phyloP scores from a whole-genome alignment of 345 rosid species.

The Tarenaya hassleriana region DNA sequence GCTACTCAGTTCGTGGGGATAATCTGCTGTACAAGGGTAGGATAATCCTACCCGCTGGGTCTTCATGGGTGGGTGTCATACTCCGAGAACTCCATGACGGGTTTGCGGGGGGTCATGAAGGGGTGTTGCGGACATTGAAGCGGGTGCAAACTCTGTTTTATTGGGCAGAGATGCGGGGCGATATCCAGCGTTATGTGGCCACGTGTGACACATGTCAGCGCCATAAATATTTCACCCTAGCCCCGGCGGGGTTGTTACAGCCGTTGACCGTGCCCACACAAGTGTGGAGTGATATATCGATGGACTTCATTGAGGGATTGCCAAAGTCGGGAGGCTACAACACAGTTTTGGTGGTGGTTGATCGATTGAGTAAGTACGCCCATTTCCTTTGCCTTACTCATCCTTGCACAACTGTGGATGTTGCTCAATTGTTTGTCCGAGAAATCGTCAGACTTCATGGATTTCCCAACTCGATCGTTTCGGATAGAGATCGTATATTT shows the following conservation, averaged over 20 bases:
- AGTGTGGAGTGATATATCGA: not conserved
- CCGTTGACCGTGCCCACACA: not conserved
- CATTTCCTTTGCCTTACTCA: not conserved
- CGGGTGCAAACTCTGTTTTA: too few species aligned
- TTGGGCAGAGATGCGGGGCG: too few species aligned
- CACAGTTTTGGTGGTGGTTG: not conserved
- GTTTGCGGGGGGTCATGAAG: too few species aligned
- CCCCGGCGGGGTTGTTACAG: not conserved
- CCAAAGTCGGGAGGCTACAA: not conserved
- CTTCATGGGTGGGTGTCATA: too few species aligned
- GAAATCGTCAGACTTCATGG: not conserved
- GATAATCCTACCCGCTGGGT: too few species aligned
- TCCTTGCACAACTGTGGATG: not conserved
- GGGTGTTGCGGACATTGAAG: too few species aligned
- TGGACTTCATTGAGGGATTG: not conserved
- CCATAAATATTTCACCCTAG: not conserved
- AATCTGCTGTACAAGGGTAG: too few species aligned
- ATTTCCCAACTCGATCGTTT: not conserved
- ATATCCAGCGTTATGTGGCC: too few species aligned
- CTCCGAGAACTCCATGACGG: too few species aligned
- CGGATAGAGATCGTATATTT: not conserved
- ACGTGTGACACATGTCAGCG: slow-evolving; percentile 2
- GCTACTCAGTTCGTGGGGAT: too few species aligned
- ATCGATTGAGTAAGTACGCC: not conserved
- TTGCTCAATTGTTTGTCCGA: not conserved